These are phyloP conservation scores for Talaromyces pinophilus DNA, from an alignment of 2,329 filamentous ascomycete genomes.

Conservation along the genomic window DNA sequence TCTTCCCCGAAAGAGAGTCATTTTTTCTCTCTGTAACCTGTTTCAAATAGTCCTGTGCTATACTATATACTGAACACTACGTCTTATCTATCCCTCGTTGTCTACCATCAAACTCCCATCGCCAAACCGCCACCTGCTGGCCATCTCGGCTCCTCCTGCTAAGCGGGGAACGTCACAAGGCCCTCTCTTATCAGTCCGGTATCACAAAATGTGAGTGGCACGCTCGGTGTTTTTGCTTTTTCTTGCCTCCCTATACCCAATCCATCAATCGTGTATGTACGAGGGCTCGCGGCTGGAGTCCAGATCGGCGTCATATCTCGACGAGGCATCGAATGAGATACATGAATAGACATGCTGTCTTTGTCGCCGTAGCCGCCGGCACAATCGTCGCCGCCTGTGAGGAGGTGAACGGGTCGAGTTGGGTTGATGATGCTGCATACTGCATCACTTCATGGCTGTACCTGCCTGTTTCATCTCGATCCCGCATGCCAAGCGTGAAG, in stretches of 20 bases:
- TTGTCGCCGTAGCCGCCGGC: conserved; percentile 23
- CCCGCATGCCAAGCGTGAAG: conserved; percentile 22
- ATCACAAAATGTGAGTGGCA: conserved; percentile 22
- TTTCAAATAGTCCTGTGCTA: not conserved
- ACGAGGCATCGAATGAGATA: conserved; percentile 18
- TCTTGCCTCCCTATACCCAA: conserved; percentile 15
- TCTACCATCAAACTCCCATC: not conserved
- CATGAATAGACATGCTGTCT: not conserved
- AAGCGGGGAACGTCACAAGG: conserved; percentile 22
- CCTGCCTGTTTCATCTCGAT: conserved; percentile 22
- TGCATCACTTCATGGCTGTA: conserved; percentile 20
- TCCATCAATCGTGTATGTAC: conserved; percentile 4
- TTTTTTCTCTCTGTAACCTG: not conserved
- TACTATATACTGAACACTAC: not conserved
- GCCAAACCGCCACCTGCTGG: no score
- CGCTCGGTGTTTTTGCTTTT: conserved; percentile 17
- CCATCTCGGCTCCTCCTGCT: not conserved
- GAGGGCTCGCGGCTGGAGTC: conserved; percentile 13
- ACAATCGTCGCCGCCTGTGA: not conserved
- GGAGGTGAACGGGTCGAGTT: conserved; percentile 4
- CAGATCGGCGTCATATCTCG: conserved; percentile 10
- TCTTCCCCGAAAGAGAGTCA: not conserved
- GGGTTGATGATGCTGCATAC: conserved; percentile 3
- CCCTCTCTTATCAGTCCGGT: conserved; percentile 17
- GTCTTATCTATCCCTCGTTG: no score